Base-by-base conservation (phyloP, 331 rosid genomes). In the Pyracantha coccinea region DNA sequence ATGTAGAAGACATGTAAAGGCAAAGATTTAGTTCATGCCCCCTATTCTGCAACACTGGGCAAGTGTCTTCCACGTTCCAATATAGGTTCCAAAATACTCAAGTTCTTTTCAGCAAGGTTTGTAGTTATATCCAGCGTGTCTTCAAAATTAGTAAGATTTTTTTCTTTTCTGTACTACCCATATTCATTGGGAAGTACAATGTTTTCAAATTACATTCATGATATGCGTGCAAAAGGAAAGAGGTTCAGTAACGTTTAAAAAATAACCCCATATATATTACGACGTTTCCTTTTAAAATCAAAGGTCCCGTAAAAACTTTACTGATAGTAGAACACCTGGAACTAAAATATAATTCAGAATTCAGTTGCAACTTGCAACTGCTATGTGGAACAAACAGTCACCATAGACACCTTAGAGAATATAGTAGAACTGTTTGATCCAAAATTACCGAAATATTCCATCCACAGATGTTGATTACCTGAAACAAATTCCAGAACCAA, bases 401-500 rank as follows among this genome's bases (percentile, higher is more conserved):
- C 33, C 12, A 58, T 25, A 8, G 23, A 31, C 23, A 63, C 44
- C 24, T 29, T 17, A 11, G 14, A 53, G 12, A 74, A 59, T 63
- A 60, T 47, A 68, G 66, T 53, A 58, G 24, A 71, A 24, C 57
- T 16, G 44, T 32, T 72, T 61, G 27, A 76, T 75, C 65, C 52
- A 75, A 58, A 68, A 76, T 38, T 44, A 72, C 32, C 68, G 29
- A 66, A 24, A 82, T 50, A 58, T 65, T 31, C 74, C 66, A 41
- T 78, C 69, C 35, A 62, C 8, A 69, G 25, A 45, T 41, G 76
- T 21, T 55, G 32, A 75, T 80, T 89, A 93, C 98, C 98, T 86
- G 97, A 84, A 76, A 86, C 93, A 83, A 78, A 88, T 75, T 93
- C 97, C 63, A 90, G 87, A 83, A 93, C 88, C 89, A 93, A 82